phyloP scores from a whole-genome alignment of 139 green algal genomes.

The Pleodorina starrii region DNA sequence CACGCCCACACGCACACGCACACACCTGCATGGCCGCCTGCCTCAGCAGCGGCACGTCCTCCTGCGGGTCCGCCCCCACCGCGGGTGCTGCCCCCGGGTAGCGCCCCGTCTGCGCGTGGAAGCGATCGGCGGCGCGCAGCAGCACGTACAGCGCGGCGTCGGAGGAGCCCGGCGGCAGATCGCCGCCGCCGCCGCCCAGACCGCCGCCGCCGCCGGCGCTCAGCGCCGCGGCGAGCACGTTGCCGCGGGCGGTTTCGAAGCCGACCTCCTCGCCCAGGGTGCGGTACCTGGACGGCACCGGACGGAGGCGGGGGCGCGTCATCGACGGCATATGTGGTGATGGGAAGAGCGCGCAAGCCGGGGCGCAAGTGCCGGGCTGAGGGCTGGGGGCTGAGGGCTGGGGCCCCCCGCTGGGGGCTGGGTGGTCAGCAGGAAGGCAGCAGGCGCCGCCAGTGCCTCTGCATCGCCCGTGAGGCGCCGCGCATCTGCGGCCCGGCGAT shows the following conservation, averaged over 20 bases:
- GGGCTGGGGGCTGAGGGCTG: too few relatives aligned
- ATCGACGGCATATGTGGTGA: not conserved
- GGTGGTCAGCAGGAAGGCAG: too few relatives aligned
- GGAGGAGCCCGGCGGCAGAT: constrained; percentile 9
- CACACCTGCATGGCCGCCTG: constrained; percentile 36
- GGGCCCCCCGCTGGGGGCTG: too few relatives aligned
- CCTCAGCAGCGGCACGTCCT: constrained; percentile 82
- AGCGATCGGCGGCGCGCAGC: constrained; percentile 84
- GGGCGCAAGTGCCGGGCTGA: too few relatives aligned
- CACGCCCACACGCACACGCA: too few relatives aligned
- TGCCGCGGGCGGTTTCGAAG: not conserved
- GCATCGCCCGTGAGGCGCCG: too few relatives aligned
- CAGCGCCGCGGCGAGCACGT: constrained; percentile 23
- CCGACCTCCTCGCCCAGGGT: constrained; percentile 73
- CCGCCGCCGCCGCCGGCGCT: not conserved
- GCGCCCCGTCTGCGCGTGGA: constrained; percentile 57
- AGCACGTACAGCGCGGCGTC: constrained; percentile 86
- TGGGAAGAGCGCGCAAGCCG: too few relatives aligned
- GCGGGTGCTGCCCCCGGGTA: constrained; percentile 42
- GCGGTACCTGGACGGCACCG: constrained; percentile 63
- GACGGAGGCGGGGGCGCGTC: not conserved
- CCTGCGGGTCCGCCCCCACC: constrained; percentile 68
- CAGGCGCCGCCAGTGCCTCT: too few relatives aligned
- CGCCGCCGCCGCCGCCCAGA: not conserved
- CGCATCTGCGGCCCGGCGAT: too few relatives aligned